Evolutionary conservation across 192 early-diverging fungal genomes (phyloP), one percentile per base, ranked within the genome.

Genomic region (Polychytrium aggregatum): DNA sequence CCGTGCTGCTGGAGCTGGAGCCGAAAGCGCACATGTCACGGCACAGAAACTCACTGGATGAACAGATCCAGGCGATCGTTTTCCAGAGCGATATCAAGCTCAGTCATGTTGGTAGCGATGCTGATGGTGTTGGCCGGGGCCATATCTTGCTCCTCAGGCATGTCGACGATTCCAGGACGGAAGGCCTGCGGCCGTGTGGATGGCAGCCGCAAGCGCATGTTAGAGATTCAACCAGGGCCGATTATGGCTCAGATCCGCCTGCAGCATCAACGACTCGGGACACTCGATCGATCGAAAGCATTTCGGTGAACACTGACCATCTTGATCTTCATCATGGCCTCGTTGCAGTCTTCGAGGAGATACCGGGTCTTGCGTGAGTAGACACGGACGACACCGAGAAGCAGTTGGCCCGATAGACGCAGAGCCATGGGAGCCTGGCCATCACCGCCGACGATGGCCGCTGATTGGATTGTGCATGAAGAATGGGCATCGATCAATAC

Each of bases 301-400:
- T n/a, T n/a, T n/a, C n/a, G n/a, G n/a, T n/a, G n/a, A n/a, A n/a
- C n/a, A n/a, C 73, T 62, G 44, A 91, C 88, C 79, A 94, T 73
- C 55, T 97, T 96, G 52, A 99, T 90, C 44, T 92, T 88, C 27
- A 92, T 64, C 20, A 97, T 67, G 0, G 96, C 93, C 42, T 97
- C 94, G 57, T 85, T 87, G 58, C 94, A 97, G 60, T 99, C 96
- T 53, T 99, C 93, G 3, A 99, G 71, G 36, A 99, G 67, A 55
- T 99, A 99, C 37, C 81, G 83, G 0, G 96, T 84, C 64, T 99
- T 99, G 27, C 92, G 77, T 3, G 94, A 92, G 69, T 91, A 97
- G 53, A 99, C 97, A 30, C 85, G 78, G 0, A 85, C 82, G 1
- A 99, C 91, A 34, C 96, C 96, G 6, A 99, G 71, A 40, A 99